Evolutionary conservation across 2,329 filamentous ascomycete genomes (phyloP), one percentile per base, ranked within the genome.

Genomic region (Rutstroemia sp.): DNA sequence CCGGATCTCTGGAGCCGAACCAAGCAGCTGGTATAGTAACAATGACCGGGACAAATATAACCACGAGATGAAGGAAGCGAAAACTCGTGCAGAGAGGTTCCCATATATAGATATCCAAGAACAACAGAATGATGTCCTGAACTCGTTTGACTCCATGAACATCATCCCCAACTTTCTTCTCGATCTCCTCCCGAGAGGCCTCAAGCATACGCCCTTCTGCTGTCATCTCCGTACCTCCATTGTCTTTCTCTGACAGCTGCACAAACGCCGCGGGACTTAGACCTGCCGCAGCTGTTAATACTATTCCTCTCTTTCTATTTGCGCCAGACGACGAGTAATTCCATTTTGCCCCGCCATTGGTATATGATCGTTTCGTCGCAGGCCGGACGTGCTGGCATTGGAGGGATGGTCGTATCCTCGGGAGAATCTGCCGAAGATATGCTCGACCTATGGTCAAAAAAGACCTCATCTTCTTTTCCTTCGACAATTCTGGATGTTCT

Each of bases 11-110:
- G 37, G 71, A 69, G 1, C 94, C 94, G 57, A 96, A 59, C 87
- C 89, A 96, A 57, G 96, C 84, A 0, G 77, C 79, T 0, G 94
- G 94, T 6, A 95, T 82, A 0, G 88, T 80, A 1, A 87, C 70
- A 53, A 99, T 83, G 44, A 99, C 91, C 0, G 94, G 94, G 19
- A 96, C 85, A 68, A 99, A 99, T 55, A 99, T 94, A 58, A 87
- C 71, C 49, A 90, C 82, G 5, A 99, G 77, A 68, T 96, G 90
- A 18, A 96, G 71, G 65, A 99, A 95, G n/a, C 94, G 82, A 48
- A 92, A 71, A 0, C 88, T 89, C 0, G 92, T 99, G 55, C 87
- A 91, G 25, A 96, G 71, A 0, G 94, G 92, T 71, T 99, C 94
- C 79, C 81, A 81, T n/a, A 92, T 72, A 67, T 85, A 89, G 1